Percentiles rank a stretch among this genome's conserved stretches.
Conservation (phyloP, 108 stramenopile genomes). For the Fistulifera pelliculosa region DNA sequence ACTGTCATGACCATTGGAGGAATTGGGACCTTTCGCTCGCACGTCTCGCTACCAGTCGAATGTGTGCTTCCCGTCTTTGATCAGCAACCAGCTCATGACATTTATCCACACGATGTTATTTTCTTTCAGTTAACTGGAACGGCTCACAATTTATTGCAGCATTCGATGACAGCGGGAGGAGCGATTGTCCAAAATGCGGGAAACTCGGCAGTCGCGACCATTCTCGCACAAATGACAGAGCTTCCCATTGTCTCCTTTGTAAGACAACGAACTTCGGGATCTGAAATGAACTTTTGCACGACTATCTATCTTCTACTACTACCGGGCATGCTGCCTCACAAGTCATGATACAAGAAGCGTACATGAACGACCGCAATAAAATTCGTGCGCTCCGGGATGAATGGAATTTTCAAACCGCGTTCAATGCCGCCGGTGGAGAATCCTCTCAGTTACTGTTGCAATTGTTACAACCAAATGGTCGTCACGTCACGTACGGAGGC, state of each 20-base stretch:
- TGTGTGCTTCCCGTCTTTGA: slow-evolving; percentile 9
- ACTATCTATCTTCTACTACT: slow-evolving; percentile 4
- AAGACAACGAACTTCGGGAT: slow-evolving; percentile 12
- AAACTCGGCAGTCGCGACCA: slow-evolving; percentile 36
- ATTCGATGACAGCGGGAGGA: not conserved
- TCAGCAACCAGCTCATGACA: slow-evolving; percentile 5
- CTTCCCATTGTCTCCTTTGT: slow-evolving; percentile 27
- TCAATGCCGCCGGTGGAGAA: slow-evolving; percentile 43
- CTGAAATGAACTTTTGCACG: slow-evolving; percentile 19
- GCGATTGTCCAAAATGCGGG: slow-evolving; percentile 45
- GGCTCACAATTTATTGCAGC: slow-evolving; percentile 32
- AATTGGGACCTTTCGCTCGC: slow-evolving; percentile 32
- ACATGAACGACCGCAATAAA: slow-evolving; percentile 5
- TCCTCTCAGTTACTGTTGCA: slow-evolving; percentile 18
- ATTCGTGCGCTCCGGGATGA: not conserved
- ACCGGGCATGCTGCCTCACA: not conserved
- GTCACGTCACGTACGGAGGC: slow-evolving; percentile 47
- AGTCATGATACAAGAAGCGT: slow-evolving; percentile 31
- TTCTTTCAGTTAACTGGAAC: slow-evolving; percentile 41
- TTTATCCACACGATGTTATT: slow-evolving; percentile 18
- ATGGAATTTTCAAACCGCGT: slow-evolving; percentile 17
- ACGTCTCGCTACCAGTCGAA: slow-evolving; percentile 17
- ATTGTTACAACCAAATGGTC: slow-evolving; percentile 19
- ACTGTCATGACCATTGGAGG: no score
- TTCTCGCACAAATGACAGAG: slow-evolving; percentile 32